Conservation (phyloP, 2,329 filamentous ascomycete species). For the Nannizziopsis barbatae region DNA sequence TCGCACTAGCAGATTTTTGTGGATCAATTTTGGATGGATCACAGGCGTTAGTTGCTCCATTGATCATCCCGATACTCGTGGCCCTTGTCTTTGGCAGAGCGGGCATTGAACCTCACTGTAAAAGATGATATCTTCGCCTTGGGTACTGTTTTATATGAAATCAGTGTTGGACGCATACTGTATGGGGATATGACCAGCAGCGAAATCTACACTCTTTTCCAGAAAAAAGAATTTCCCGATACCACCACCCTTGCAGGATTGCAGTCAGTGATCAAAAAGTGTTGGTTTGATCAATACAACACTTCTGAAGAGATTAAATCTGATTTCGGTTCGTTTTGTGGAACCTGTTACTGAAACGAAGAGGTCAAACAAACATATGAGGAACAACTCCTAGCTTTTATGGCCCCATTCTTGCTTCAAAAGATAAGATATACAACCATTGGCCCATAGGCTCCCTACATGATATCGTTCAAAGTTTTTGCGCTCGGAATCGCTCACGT, state of each 20-base stretch:
- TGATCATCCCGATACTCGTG: neutral
- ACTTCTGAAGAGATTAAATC: slow-evolving; percentile 8
- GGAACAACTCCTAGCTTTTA: too few species aligned
- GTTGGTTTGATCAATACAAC: slow-evolving; percentile 16
- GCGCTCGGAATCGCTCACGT: too few species aligned
- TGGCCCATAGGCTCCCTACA: too few species aligned
- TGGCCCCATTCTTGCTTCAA: too few species aligned
- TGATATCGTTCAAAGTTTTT: too few species aligned
- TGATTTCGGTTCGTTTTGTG: too few species aligned
- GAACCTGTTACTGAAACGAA: too few species aligned
- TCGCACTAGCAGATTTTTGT: slow-evolving; percentile 8
- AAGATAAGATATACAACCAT: too few species aligned
- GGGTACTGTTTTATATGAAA: slow-evolving; percentile 18
- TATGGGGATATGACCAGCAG: slow-evolving; percentile 18
- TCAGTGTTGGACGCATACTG: slow-evolving; percentile 15
- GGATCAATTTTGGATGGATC: slow-evolving; percentile 6
- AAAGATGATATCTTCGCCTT: slow-evolving; percentile 18
- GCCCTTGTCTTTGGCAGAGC: neutral
- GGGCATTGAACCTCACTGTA: slow-evolving; percentile 1
- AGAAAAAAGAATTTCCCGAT: slow-evolving; percentile 15
- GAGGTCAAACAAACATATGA: too few species aligned
- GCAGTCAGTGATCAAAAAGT: slow-evolving; percentile 17
- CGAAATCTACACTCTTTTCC: slow-evolving; percentile 15
- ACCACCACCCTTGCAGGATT: slow-evolving; percentile 16
- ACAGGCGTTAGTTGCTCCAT: too few species aligned